phyloP scores from a whole-genome alignment of 441 rosid genomes.

The Croton setiger region DNA sequence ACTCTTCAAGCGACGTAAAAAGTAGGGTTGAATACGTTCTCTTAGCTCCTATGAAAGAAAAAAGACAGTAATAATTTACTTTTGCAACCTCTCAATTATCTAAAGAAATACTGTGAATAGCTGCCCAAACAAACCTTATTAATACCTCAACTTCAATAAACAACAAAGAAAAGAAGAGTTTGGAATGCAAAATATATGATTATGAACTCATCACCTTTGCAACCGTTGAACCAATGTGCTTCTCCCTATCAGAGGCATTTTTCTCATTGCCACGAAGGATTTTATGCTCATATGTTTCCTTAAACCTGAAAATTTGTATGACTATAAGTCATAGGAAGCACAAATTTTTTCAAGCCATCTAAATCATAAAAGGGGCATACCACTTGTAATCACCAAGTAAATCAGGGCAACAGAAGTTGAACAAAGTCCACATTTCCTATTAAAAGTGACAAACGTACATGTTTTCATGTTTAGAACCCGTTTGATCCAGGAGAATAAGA shows the following conservation, averaged over 20 bases:
- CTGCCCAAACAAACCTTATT: neutral
- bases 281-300: slow-evolving; percentile 66
- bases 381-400: slow-evolving; percentile 79
- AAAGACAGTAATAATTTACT: slow-evolving; percentile 1
- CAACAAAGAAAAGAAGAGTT: neutral
- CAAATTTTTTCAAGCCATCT: slow-evolving; percentile 16
- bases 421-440: slow-evolving; percentile 95
- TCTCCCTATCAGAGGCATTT: slow-evolving; percentile 84
- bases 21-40: slow-evolving; percentile 85
- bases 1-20: slow-evolving; percentile 83
- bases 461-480: slow-evolving; percentile 6
- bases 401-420: slow-evolving; percentile 88
- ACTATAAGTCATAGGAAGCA: slow-evolving; percentile 21
- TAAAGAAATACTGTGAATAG: neutral
- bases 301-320: slow-evolving; percentile 57
- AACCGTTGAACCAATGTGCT: slow-evolving; percentile 79
- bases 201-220: slow-evolving; percentile 69
- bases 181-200: neutral
- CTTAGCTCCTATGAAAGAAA: slow-evolving; percentile 62
- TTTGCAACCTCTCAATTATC: slow-evolving; percentile 1
- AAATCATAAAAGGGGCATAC: slow-evolving; percentile 36
- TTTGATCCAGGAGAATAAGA: neutral
- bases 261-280: slow-evolving; percentile 92
- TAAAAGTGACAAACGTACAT: slow-evolving; percentile 19
- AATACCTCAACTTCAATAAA: slow-evolving; percentile 7